These are phyloP conservation scores for Clitoria ternatea DNA, from an alignment of 306 rosid genomes.

Conservation along the genomic window DNA sequence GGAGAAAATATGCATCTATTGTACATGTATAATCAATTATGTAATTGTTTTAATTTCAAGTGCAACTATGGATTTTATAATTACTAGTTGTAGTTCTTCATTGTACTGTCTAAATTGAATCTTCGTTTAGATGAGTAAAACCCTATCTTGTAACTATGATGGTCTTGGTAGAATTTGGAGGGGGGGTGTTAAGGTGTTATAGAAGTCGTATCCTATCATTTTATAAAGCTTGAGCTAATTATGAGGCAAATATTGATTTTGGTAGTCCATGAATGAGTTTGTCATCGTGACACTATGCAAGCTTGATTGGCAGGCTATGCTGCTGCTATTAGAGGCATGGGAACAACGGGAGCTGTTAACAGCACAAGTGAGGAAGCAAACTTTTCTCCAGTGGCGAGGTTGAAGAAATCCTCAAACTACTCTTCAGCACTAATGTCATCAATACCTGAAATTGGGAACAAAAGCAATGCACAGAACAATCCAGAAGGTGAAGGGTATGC, in stretches of 20 bases:
- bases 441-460: conserved; percentile 52
- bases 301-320: conserved; percentile 59
- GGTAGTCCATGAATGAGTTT: conserved; percentile 2
- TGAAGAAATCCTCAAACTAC: conserved; percentile 44
- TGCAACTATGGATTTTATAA: not conserved
- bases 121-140: not conserved
- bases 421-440: conserved; percentile 55
- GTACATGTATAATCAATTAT: not conserved
- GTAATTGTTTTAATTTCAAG: not conserved
- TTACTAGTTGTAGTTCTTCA: no score
- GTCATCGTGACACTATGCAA: conserved; percentile 34
- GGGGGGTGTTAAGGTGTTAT: not conserved
- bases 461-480: conserved; percentile 23
- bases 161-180: not conserved
- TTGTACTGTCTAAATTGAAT: no score
- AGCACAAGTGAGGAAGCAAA: conserved; percentile 46
- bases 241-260: conserved; percentile 17
- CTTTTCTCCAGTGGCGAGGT: conserved; percentile 47
- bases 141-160: not conserved
- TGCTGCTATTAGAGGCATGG: conserved; percentile 58
- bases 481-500: conserved; percentile 46
- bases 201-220: not conserved
- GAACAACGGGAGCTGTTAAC: conserved; percentile 39
- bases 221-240: not conserved
- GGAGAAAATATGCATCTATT: no score